These are phyloP conservation scores for Corymbia citriodora DNA, from an alignment of 441 rosid genomes.

Conservation along the genomic window DNA sequence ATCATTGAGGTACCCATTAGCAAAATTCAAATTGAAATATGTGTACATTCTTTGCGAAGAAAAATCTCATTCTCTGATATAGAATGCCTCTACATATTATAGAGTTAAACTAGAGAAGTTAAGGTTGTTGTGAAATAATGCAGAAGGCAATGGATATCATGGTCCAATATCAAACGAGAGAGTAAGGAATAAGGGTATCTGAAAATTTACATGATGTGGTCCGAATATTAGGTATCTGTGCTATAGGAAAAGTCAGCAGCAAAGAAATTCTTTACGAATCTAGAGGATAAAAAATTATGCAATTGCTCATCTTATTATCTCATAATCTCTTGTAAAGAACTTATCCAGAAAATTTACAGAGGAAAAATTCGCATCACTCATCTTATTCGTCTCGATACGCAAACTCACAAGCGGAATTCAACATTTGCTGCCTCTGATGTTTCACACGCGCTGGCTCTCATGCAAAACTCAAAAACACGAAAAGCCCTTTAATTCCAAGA, in stretches of 20 bases:
- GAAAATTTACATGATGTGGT: fast-evolving
- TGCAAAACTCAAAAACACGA: not conserved
- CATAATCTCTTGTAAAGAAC: not conserved
- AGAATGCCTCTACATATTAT: not conserved
- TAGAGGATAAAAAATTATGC: fast-evolving
- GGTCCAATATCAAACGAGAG: not conserved
- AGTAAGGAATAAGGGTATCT: not conserved
- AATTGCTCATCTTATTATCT: not conserved
- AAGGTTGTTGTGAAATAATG: not conserved
- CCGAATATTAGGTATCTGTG: not conserved
- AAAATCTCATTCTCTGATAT: not conserved
- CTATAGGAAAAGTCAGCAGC: fast-evolving
- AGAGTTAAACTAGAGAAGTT: not conserved
- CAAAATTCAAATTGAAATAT: not conserved
- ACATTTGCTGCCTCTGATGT: not conserved
- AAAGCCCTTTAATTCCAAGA: not conserved
- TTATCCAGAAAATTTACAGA: not conserved
- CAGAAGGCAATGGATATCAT: fast-evolving
- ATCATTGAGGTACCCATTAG: not conserved
- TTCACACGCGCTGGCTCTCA: no score
- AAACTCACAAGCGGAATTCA: not conserved
- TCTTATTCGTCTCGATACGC: not conserved
- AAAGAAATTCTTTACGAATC: not conserved
- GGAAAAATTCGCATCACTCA: not conserved
- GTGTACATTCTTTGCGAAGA: fast-evolving